Base-by-base conservation (phyloP, 805 yeast species). In the Pichia paraexigua region DNA sequence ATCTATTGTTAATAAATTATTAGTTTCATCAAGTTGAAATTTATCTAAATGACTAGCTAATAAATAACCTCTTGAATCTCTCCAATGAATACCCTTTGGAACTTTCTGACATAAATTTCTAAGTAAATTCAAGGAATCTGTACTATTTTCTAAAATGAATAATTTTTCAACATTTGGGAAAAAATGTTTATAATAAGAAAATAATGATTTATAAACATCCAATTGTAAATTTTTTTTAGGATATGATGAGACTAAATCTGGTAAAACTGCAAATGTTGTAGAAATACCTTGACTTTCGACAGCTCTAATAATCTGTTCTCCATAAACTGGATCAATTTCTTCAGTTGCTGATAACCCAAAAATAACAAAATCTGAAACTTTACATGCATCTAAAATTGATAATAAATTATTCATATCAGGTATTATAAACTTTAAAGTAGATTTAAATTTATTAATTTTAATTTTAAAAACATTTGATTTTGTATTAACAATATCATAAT, bases 231-330 rank as follows among this genome's bases (percentile, higher is more conserved):
- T 88, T 61, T 78, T 82, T 67, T 85, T 85, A 41, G 85, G 83
- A 58, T 80, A 87, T 1, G 82, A 78, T 2, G 77, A 63, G 1
- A 84, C 78, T 35, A 90, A 64, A 60, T 89, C 88, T 9, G 94
- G 80, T 27, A 91, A 79, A 12, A 87, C 88, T 28, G 95, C 94
- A 51, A 85, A 71, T 1, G 82, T 83, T 5, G 89, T 79, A 0
- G 96, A 84, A 15, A 91, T 85, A 73, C 98, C 98, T 71, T 95
- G 99, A 15, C 91, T 78, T 62, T 87, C 89, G 37, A 91, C 76
- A 2, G 96, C 87, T 68, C 98, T 81, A 51, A 94, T 74, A 28
- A 91, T 80, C 61, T 88, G 91, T 69, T 94, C 99, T 46, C 98
- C 98, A 60, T 80, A 78, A 41, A 76, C 77, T 45, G 75, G 73